These are phyloP conservation scores for Geosmithia putterillii DNA, from an alignment of 2,329 filamentous ascomycete species.

Conservation along the genomic window DNA sequence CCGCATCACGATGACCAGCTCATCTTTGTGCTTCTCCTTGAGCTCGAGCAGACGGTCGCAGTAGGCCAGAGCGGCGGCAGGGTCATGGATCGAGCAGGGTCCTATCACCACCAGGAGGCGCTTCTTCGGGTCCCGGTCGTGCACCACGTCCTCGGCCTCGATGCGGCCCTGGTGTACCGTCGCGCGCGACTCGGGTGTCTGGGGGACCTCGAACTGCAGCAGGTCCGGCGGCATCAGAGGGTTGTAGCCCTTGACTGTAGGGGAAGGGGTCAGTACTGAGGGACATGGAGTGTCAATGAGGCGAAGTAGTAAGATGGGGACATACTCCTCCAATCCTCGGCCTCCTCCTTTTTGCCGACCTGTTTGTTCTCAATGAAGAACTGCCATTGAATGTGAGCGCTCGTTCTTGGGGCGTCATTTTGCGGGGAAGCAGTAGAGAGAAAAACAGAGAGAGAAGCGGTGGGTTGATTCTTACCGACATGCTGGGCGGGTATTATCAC, in stretches of 20 bases:
- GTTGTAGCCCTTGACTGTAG: constrained; percentile 73
- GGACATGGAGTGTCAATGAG: neutral
- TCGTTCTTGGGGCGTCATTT: neutral
- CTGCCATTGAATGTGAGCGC: constrained; percentile 7
- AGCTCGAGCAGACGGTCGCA: constrained; percentile 70
- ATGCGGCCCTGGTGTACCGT: constrained; percentile 51
- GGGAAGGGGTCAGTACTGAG: constrained; percentile 4
- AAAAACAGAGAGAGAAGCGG: neutral
- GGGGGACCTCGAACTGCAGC: constrained; percentile 81
- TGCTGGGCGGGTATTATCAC: constrained; percentile 2
- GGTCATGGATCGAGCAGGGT: constrained; percentile 96
- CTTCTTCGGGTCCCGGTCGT: constrained; percentile 48
- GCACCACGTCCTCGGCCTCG: constrained; percentile 57
- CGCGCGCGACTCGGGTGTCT: constrained; percentile 41
- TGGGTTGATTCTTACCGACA: constrained; percentile 6
- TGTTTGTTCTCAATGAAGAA: constrained; percentile 72
- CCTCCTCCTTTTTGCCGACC: constrained; percentile 60
- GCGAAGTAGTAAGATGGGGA: constrained; percentile 5
- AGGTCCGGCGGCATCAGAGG: constrained; percentile 87
- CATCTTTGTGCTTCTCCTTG: constrained; percentile 78
- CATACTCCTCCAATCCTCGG: constrained; percentile 77
- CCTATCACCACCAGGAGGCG: constrained; percentile 68
- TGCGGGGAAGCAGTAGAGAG: constrained; percentile 4
- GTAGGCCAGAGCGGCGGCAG: constrained; percentile 81
- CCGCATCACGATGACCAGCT: constrained; percentile 93